Evolutionary conservation across 108 stramenopile genomes (phyloP).

Genomic region (Cyclotella atomus): DNA sequence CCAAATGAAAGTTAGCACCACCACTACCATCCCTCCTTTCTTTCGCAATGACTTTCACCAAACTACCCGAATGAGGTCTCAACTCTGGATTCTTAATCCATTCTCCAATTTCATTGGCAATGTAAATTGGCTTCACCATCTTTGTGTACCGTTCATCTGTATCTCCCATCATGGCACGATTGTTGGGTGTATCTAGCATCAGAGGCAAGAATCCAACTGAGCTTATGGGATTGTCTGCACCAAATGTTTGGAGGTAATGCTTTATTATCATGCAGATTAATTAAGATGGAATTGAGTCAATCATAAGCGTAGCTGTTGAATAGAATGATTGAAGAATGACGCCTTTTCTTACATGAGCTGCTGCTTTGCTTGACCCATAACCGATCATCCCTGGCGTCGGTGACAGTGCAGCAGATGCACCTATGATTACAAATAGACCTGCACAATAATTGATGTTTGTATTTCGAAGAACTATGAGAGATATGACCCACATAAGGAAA

Average conservation of each 20-base stretch:
- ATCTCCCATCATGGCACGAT: constrained; percentile 67
- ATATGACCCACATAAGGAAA: too few relatives aligned
- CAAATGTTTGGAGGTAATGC: constrained; percentile 73
- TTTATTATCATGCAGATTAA: too few relatives aligned
- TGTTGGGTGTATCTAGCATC: constrained; percentile 79
- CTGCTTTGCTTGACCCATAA: constrained; percentile 16
- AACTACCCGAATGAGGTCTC: constrained; percentile 80
- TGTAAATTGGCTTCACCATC: constrained; percentile 76
- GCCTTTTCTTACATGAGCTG: constrained; percentile 7
- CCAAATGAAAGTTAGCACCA: constrained; percentile 67
- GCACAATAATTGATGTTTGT: not conserved
- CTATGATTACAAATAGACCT: constrained; percentile 29
- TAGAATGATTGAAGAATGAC: not conserved
- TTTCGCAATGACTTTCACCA: constrained; percentile 78
- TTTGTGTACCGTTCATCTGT: constrained; percentile 40
- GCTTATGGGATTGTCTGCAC: constrained; percentile 54
- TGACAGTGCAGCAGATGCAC: constrained; percentile 34
- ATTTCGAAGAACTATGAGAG: too few relatives aligned
- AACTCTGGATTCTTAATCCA: constrained; percentile 68
- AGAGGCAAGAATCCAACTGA: constrained; percentile 76
- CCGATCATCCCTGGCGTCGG: constrained; percentile 20
- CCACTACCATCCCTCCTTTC: constrained; percentile 52
- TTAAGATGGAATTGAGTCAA: constrained; percentile 22
- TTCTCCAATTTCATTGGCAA: constrained; percentile 77
- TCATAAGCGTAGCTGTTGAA: not conserved